These are phyloP conservation scores for Hippophae rhamnoides DNA, from an alignment of 306 rosid species.

Conservation along the genomic window DNA sequence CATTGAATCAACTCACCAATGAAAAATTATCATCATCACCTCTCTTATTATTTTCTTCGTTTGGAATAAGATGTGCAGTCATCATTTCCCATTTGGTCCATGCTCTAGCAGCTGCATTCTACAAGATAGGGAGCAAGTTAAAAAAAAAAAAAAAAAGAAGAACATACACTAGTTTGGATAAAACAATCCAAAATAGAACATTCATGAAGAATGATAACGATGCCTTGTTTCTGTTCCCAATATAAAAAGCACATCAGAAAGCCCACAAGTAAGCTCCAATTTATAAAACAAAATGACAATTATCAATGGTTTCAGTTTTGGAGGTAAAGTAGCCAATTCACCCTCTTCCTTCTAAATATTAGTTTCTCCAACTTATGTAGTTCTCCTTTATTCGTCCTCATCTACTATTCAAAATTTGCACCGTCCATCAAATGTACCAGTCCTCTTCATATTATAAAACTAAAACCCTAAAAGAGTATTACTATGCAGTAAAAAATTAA, in stretches of 20 bases:
- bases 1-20: conserved; percentile 36
- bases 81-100: conserved; percentile 99
- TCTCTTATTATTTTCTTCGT: conserved; percentile 61
- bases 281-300: background rate
- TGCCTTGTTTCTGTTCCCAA: background rate
- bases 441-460: background rate
- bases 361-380: too few relatives aligned
- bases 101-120: conserved; percentile 96
- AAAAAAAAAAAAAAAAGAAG: background rate
- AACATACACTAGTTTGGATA: conserved; percentile 6
- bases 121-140: conserved; percentile 20
- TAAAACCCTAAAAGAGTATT: conserved; percentile 2
- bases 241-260: background rate
- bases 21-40: conserved; percentile 84
- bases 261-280: background rate
- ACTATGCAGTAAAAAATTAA: too few relatives aligned
- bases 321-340: too few relatives aligned
- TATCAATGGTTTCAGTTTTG: too few relatives aligned
- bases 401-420: too few relatives aligned
- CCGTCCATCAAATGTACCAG: background rate
- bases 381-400: too few relatives aligned
- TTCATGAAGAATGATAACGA: conserved; percentile 1
- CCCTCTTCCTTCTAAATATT: too few relatives aligned
- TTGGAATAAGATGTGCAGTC: conserved; percentile 84
- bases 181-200: conserved; percentile 10